phyloP scores from a whole-genome alignment of 2,329 filamentous ascomycete species.

The Aspergillus melleus region DNA sequence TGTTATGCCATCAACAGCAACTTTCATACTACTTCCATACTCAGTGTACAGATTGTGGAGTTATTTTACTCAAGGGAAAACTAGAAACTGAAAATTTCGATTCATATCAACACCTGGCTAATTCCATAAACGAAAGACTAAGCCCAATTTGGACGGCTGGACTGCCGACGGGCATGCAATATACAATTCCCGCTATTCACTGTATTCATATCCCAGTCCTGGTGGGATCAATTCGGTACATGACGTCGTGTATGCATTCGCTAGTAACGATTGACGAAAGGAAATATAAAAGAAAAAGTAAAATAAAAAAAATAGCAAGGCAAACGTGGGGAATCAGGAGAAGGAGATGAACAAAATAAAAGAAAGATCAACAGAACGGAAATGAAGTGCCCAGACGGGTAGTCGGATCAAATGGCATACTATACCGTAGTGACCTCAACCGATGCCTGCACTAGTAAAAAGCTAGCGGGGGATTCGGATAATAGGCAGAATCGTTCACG shows the following conservation, averaged over 20 bases:
- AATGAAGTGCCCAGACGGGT: background rate
- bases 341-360: background rate
- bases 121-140: too few relatives aligned
- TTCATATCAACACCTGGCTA: too few relatives aligned
- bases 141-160: too few relatives aligned
- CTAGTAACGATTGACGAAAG: background rate
- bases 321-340: background rate
- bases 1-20: too few relatives aligned
- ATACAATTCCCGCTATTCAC: background rate
- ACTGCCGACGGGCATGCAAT: background rate
- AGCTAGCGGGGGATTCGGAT: constrained; percentile 25
- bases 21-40: too few relatives aligned
- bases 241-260: background rate
- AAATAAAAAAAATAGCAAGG: background rate
- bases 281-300: background rate
- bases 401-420: too few relatives aligned
- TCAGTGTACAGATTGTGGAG: too few relatives aligned
- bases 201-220: background rate
- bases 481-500: constrained; percentile 27
- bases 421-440: too few relatives aligned
- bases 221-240: background rate
- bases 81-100: too few relatives aligned
- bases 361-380: background rate
- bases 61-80: too few relatives aligned
- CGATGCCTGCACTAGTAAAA: constrained; percentile 18